Conservation (phyloP, 129 eudicot genomes). For the Flaveria brownii region DNA sequence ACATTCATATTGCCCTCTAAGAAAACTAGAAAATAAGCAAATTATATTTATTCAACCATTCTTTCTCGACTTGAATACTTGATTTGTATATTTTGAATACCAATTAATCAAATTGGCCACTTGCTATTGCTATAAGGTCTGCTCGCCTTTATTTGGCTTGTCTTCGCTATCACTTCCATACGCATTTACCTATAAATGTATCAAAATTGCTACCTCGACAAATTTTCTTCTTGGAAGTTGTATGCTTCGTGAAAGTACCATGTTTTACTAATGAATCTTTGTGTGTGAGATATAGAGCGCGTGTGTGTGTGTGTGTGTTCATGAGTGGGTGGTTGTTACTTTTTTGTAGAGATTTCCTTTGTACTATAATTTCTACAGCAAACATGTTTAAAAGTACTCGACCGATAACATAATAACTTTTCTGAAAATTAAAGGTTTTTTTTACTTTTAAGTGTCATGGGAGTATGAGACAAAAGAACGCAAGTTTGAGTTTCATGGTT, state of each 20-base stretch:
- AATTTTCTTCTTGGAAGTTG: neutral
- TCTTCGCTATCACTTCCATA: too few relatives aligned
- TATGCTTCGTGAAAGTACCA: neutral
- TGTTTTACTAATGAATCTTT: neutral
- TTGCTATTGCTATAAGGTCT: too few relatives aligned
- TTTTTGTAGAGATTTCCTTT: neutral
- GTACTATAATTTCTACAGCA: neutral
- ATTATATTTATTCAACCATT: too few relatives aligned
- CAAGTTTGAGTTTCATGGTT: slow-evolving; percentile 10
- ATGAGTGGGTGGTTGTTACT: neutral
- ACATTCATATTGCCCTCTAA: too few relatives aligned
- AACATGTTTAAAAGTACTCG: neutral
- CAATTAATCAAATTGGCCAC: too few relatives aligned
- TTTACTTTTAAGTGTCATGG: neutral
- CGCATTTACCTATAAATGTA: neutral
- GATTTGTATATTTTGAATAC: too few relatives aligned
- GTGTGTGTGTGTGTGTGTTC: too few relatives aligned
- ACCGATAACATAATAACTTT: neutral
- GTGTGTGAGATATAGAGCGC: neutral
- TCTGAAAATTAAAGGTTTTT: too few relatives aligned
- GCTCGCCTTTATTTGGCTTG: too few relatives aligned
- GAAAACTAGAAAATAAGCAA: too few relatives aligned
- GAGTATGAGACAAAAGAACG: neutral
- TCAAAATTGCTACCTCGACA: neutral
- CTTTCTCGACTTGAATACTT: too few relatives aligned